A percentile compares a stretch with the other conserved stretches of the same genome.
Evolutionary conservation across 78 protist genomes (phyloP).

Genomic region (Pigoraptor vietnamica): DNA sequence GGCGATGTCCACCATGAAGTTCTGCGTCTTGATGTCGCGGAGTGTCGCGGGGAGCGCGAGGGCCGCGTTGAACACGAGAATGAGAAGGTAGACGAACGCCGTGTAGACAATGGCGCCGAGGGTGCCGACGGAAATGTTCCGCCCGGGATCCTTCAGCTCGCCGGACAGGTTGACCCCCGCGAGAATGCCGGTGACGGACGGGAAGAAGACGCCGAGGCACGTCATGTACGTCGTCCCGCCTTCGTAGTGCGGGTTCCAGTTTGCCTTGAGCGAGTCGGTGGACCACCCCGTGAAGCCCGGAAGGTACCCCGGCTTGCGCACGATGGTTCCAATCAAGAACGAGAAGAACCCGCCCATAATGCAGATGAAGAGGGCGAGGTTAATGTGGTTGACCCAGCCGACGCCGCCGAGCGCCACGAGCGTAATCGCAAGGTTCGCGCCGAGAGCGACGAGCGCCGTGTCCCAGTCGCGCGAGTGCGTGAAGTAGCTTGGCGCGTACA

Average conservation of each 20-base stretch:
- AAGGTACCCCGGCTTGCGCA: background rate
- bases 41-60: background rate
- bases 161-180: constrained; percentile 80
- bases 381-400: background rate
- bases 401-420: background rate
- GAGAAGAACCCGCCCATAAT: background rate
- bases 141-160: constrained; percentile 67
- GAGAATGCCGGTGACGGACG: constrained; percentile 79
- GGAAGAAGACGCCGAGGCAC: constrained; percentile 66
- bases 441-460: background rate
- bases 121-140: constrained; percentile 40
- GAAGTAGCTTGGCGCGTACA: background rate
- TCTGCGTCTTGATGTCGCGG: background rate
- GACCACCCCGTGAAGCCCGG: background rate
- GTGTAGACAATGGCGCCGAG: background rate
- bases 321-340: background rate
- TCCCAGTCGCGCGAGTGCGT: background rate
- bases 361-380: background rate
- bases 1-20: background rate
- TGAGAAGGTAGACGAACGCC: background rate
- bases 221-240: constrained; percentile 18
- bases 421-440: background rate
- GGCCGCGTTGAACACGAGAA: background rate
- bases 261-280: background rate
- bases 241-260: constrained; percentile 15